Evolutionary conservation across 1,284 basidiomycete species (phyloP).

Genomic region (Schizopora paradoxa): DNA sequence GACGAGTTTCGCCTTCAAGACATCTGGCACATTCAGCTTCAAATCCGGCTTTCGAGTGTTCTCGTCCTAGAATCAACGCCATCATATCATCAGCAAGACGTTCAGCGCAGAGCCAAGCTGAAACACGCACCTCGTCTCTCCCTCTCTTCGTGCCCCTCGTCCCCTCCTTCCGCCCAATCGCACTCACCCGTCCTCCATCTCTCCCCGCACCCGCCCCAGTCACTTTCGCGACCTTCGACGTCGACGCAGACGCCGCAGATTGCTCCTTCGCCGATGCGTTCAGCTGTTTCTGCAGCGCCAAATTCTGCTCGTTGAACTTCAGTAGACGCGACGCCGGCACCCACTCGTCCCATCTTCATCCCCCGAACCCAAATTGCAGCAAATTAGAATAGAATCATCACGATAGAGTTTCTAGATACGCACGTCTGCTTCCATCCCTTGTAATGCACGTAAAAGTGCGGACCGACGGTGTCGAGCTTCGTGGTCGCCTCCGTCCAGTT

Average conservation of each 20-base stretch:
- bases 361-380: no score
- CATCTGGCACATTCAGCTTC: slow-evolving; percentile 85
- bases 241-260: slow-evolving; percentile 33
- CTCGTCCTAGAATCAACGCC: slow-evolving; percentile 44
- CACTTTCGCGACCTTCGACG: slow-evolving; percentile 30
- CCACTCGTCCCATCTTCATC: slow-evolving; percentile 97
- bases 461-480: slow-evolving; percentile 61
- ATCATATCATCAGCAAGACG: slow-evolving; percentile 2
- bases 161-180: slow-evolving; percentile 45
- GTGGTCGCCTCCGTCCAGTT: slow-evolving; percentile 70
- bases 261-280: slow-evolving; percentile 34
- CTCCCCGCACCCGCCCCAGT: slow-evolving; percentile 30
- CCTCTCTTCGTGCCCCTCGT: slow-evolving; percentile 55
- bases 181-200: slow-evolving; percentile 35
- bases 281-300: slow-evolving; percentile 71
- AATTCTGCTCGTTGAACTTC: slow-evolving; percentile 83
- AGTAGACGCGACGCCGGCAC: slow-evolving; percentile 80
- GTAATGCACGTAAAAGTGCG: slow-evolving; percentile 96
- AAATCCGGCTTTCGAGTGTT: slow-evolving; percentile 78
- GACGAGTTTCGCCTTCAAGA: slow-evolving; percentile 84
- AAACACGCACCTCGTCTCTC: slow-evolving; percentile 49
- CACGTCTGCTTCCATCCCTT: slow-evolving; percentile 99
- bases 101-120: no score
- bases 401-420: slow-evolving; percentile 30
- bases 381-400: neutral